Evolutionary conservation across 2,329 filamentous ascomycete genomes (phyloP), one percentile per base, ranked within the genome.

Genomic region (Myriosclerotinia duriaeana): DNA sequence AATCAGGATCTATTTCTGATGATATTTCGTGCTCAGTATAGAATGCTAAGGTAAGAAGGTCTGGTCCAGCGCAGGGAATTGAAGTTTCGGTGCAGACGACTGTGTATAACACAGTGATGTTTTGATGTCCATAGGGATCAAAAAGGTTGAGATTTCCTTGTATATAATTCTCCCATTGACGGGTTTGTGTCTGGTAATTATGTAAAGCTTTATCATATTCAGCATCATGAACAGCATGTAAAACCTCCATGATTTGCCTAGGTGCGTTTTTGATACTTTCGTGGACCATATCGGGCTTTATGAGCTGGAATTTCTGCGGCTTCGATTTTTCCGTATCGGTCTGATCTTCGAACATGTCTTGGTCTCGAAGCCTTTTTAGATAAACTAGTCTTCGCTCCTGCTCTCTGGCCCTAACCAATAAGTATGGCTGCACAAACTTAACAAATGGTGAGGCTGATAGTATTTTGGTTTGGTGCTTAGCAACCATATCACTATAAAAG

Each of bases 371-470:
- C 61, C 89, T 85, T 75, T 91, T 94, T 58, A 97, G 83, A 75
- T 96, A 92, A 1, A 90, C 85, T 6, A 99, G 82, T 65, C 90
- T 87, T 63, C 91, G 85, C 78, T 99, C 95, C 75, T 97, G 90
- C 76, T 97, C 93, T 60, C 95, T 88, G 53, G 95, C 90, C 74
- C 91, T 92, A 84, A 95, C 96, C 48, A 99, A 83, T 34, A 98
- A 85, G 77, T 98, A 96, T 0, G 95, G 95, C 75, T 95, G 92
- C 70, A 91, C 90, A 75, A 98, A 99, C 74, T 92, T 94, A 71
- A 99, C 95, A 75, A 97, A 98, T 0, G 95, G 95, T 0, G 95
- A 99, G 0, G 93, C 92, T 1, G 96, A 99, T 7, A 99, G 81
- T 54, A 99, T 90, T 75, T 94, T 96, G 7, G 93, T 97, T 74